A percentile compares a stretch with the other conserved stretches of the same genome.
phyloP scores from a whole-genome alignment of 495 filamentous ascomycete species.

The Melanomma pulvis-pyrius region DNA sequence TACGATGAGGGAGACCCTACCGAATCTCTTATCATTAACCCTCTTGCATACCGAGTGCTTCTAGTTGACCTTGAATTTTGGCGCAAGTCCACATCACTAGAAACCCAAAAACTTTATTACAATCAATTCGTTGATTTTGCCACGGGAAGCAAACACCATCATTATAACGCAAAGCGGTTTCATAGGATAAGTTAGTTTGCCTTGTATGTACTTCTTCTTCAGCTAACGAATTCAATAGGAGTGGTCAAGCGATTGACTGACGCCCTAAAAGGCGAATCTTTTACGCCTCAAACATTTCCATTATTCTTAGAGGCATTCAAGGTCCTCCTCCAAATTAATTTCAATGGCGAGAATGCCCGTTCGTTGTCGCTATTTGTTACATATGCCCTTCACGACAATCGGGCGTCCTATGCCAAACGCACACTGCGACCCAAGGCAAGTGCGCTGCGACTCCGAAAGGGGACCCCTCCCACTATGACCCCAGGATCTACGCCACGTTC shows the following conservation, averaged over 20 bases:
- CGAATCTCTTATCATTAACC: constrained; percentile 91
- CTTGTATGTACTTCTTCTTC: not conserved
- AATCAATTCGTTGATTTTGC: constrained; percentile 85
- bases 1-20: constrained; percentile 75
- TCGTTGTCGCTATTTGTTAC: constrained; percentile 92
- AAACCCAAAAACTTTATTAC: constrained; percentile 86
- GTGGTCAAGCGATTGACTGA: constrained; percentile 88
- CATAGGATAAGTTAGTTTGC: constrained; percentile 80
- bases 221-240: constrained; percentile 53
- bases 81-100: constrained; percentile 67
- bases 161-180: constrained; percentile 85
- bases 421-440: constrained; percentile 54
- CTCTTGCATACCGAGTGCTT: constrained; percentile 86
- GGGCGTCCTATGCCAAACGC: constrained; percentile 50
- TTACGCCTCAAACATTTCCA: constrained; percentile 67
- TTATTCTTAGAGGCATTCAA: constrained; percentile 78
- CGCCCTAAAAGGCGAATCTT: constrained; percentile 81
- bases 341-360: constrained; percentile 78
- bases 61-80: constrained; percentile 91
- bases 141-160: constrained; percentile 80
- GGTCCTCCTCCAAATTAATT: constrained; percentile 73
- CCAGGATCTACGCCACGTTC: constrained; percentile 36
- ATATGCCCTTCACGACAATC: constrained; percentile 76
- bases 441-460: constrained; percentile 38
- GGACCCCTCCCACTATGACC: constrained; percentile 25